phyloP scores from a whole-genome alignment of 2,329 filamentous ascomycete species.

The Botrytis pseudocinerea region DNA sequence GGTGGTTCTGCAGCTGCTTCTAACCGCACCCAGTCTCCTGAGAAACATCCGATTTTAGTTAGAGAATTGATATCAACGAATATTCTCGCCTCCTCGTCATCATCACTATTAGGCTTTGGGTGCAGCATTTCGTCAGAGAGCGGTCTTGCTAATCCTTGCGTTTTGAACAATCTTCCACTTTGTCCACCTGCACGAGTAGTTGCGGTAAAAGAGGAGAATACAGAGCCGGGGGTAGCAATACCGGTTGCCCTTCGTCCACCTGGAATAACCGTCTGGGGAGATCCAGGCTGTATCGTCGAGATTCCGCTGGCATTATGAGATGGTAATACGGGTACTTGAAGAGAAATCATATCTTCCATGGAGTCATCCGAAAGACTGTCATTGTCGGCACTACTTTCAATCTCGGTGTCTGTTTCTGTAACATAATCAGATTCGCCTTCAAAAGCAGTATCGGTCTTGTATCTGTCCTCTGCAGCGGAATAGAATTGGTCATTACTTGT shows the following conservation, averaged over 20 bases:
- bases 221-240: conserved; percentile 78
- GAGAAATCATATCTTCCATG: conserved; percentile 88
- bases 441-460: conserved; percentile 56
- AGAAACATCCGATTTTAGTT: conserved; percentile 91
- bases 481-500: conserved; percentile 89
- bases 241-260: conserved; percentile 65
- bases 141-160: conserved; percentile 69
- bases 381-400: conserved; percentile 61
- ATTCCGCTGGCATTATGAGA: conserved; percentile 77
- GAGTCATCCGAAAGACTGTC: conserved; percentile 87
- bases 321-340: conserved; percentile 76
- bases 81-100: conserved; percentile 86
- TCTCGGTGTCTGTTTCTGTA: conserved; percentile 57
- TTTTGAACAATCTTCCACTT: conserved; percentile 79
- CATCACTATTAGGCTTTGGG: conserved; percentile 72
- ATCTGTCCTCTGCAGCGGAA: conserved; percentile 81
- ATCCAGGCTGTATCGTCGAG: conserved; percentile 77
- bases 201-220: conserved; percentile 85
- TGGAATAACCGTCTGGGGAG: conserved; percentile 68
- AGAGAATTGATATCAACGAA: conserved; percentile 88
- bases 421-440: conserved; percentile 58
- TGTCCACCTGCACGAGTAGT: conserved; percentile 74
- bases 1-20: conserved; percentile 76
- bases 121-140: conserved; percentile 80
- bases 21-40: conserved; percentile 91